These are phyloP conservation scores for Alternaria arborescens DNA, from an alignment of 2,329 filamentous ascomycete genomes.

Conservation along the genomic window DNA sequence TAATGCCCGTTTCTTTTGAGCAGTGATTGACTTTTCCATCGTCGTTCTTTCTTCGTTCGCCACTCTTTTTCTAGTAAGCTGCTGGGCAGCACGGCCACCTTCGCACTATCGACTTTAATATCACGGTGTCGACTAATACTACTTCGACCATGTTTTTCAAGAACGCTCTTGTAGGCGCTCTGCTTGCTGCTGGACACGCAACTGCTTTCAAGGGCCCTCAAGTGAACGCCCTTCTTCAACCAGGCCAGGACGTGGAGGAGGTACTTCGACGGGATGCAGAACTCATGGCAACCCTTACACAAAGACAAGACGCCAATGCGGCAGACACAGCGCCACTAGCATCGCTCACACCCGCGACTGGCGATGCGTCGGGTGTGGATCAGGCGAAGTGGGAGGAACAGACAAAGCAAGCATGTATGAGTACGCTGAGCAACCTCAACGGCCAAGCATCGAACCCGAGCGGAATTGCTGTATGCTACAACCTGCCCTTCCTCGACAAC, in stretches of 20 bases:
- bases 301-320: conserved; percentile 45
- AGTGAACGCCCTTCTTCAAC: conserved; percentile 40
- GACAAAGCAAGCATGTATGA: conserved; percentile 64
- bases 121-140: conserved; percentile 42
- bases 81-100: conserved; percentile 47
- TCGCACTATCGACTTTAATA: conserved; percentile 47
- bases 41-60: conserved; percentile 41
- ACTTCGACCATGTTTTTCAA: conserved; percentile 44
- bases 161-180: conserved; percentile 38
- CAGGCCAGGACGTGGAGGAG: conserved; percentile 43
- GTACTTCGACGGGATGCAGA: conserved; percentile 45
- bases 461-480: conserved; percentile 84
- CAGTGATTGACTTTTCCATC: conserved; percentile 32
- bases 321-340: conserved; percentile 40
- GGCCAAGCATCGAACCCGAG: conserved; percentile 73
- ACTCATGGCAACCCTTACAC: conserved; percentile 47
- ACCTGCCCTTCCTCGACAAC: conserved; percentile 75
- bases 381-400: conserved; percentile 48
- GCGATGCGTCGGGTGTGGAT: conserved; percentile 45
- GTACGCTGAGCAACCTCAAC: conserved; percentile 63
- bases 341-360: conserved; percentile 45
- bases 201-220: conserved; percentile 37
- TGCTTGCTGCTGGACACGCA: conserved; percentile 46
- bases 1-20: conserved; percentile 41
- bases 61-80: conserved; percentile 45